These are phyloP conservation scores for Coprinopsis cinerea DNA, from an alignment of 768 basidiomycete genomes.

Conservation along the genomic window DNA sequence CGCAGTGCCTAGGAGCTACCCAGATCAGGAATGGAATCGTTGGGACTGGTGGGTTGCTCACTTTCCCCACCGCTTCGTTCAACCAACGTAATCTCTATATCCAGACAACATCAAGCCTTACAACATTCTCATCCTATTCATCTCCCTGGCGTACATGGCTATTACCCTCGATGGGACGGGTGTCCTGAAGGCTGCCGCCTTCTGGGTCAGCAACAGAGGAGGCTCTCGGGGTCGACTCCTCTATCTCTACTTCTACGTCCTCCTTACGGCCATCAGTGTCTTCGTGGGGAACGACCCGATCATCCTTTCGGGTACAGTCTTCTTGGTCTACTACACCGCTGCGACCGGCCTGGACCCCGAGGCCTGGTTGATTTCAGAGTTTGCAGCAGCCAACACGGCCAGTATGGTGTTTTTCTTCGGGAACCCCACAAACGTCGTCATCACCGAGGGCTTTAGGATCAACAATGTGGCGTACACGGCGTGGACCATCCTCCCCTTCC, in stretches of 20 bases:
- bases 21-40: slow-evolving; percentile 75
- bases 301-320: slow-evolving; percentile 86
- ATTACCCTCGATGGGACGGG: slow-evolving; percentile 90
- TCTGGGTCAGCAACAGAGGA: slow-evolving; percentile 80
- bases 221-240: slow-evolving; percentile 67
- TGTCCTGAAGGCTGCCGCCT: slow-evolving; percentile 78
- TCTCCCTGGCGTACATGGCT: slow-evolving; percentile 88
- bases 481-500: slow-evolving; percentile 77
- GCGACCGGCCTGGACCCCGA: slow-evolving; percentile 51
- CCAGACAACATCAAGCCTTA: slow-evolving; percentile 77
- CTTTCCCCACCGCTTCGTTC: background rate
- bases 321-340: slow-evolving; percentile 82
- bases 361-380: slow-evolving; percentile 71
- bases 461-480: slow-evolving; percentile 77
- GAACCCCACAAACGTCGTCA: slow-evolving; percentile 92
- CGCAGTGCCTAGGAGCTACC: slow-evolving; percentile 43
- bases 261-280: slow-evolving; percentile 73
- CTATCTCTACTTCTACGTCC: slow-evolving; percentile 75
- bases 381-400: slow-evolving; percentile 75
- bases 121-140: slow-evolving; percentile 90
- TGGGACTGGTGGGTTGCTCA: slow-evolving; percentile 21
- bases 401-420: slow-evolving; percentile 74
- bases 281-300: slow-evolving; percentile 93
- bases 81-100: slow-evolving; percentile 10
- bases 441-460: slow-evolving; percentile 79